phyloP scores from a whole-genome alignment of 352 stramenopile species.

The Saprolegnia parasitica region DNA sequence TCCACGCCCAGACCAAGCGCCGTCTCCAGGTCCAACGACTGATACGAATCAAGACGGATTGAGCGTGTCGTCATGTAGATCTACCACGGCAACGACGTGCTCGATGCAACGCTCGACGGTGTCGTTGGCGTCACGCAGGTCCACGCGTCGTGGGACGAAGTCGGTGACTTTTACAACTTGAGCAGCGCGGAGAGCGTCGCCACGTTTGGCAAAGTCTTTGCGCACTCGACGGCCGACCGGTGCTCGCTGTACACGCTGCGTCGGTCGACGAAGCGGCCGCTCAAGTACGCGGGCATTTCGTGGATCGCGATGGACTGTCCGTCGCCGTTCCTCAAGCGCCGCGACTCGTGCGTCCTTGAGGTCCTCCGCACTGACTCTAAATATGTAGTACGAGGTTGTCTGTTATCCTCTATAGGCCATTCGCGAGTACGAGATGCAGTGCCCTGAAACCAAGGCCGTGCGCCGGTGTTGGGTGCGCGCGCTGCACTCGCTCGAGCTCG shows the following conservation, averaged over 20 bases:
- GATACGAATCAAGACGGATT: no score
- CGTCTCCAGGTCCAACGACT: background rate
- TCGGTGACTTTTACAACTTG: constrained; percentile 76
- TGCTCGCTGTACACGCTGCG: constrained; percentile 59
- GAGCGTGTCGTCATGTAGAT: background rate
- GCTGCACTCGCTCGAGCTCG: constrained; percentile 70
- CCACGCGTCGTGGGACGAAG: constrained; percentile 68
- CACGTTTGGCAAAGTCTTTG: background rate
- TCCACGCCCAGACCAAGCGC: constrained; percentile 2
- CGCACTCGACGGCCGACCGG: constrained; percentile 58
- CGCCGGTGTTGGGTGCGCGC: constrained; percentile 70
- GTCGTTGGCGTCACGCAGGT: constrained; percentile 44
- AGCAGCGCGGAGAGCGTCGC: constrained; percentile 55
- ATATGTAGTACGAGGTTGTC: constrained; percentile 79
- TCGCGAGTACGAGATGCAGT: constrained; percentile 33
- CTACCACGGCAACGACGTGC: constrained; percentile 12
- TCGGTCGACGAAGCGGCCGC: constrained; percentile 27
- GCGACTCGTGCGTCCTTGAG: constrained; percentile 72
- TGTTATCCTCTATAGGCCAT: constrained; percentile 37
- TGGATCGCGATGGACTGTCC: constrained; percentile 47
- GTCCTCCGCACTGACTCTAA: background rate
- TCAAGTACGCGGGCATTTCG: constrained; percentile 48
- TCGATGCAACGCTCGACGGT: constrained; percentile 4
- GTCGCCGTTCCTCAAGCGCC: constrained; percentile 58
- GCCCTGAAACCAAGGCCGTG: constrained; percentile 27